A percentile compares a stretch with the other conserved stretches of the same genome.
Evolutionary conservation across 805 yeast genomes (phyloP).

Genomic region (Schizosaccharomyces osmophilus): DNA sequence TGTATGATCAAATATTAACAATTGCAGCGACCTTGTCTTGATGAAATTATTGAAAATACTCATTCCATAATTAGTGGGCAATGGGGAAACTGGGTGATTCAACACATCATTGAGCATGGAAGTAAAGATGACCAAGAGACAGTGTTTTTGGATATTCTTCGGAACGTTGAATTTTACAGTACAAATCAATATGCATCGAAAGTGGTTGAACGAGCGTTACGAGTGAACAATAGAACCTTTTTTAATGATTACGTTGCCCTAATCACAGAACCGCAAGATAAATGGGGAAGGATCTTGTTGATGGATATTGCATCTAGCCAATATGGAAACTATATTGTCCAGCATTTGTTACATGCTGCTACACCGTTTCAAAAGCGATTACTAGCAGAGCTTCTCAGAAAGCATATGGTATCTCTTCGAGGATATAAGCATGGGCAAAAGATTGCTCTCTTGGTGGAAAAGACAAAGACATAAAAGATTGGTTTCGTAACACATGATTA

Average conservation of each 20-base stretch:
- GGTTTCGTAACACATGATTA: background rate
- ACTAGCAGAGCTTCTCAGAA: conserved; percentile 11
- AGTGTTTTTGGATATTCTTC: conserved; percentile 11
- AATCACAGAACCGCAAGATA: conserved; percentile 6
- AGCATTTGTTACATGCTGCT: conserved; percentile 13
- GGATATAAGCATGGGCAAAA: background rate
- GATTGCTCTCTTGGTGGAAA: background rate
- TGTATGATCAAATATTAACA: background rate
- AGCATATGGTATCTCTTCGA: conserved; percentile 11
- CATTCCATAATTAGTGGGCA: conserved; percentile 13
- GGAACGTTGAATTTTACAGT: conserved; percentile 12
- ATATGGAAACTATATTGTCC: conserved; percentile 15
- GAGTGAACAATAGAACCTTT: conserved; percentile 10
- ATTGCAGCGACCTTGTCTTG: conserved; percentile 10
- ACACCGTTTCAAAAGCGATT: conserved; percentile 11
- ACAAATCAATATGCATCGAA: conserved; percentile 16
- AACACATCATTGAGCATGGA: conserved; percentile 17
- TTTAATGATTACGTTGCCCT: conserved; percentile 12
- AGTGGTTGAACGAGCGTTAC: conserved; percentile 15
- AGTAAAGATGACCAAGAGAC: conserved; percentile 9
- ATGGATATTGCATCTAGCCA: conserved; percentile 14
- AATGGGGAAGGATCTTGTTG: background rate
- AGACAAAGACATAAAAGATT: background rate
- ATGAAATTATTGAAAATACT: conserved; percentile 13
- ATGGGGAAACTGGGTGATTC: conserved; percentile 20